phyloP scores from a whole-genome alignment of 208 protist genomes.

The Angomonas deanei region DNA sequence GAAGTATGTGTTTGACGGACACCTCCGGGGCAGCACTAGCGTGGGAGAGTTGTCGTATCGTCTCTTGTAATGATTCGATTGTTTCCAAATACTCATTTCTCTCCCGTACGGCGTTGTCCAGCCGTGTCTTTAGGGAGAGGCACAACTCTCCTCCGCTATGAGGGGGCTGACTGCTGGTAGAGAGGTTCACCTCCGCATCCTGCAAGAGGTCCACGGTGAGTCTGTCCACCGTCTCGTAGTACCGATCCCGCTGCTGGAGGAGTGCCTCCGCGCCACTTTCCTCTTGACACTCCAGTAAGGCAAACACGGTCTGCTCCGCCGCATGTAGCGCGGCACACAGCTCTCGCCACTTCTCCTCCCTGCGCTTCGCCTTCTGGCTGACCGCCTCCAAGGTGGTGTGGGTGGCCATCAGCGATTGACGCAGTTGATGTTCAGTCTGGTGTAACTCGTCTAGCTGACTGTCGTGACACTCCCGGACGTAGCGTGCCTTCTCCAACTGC shows the following conservation, averaged over 20 bases:
- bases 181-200: not conserved
- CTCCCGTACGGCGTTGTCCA: conserved; percentile 9
- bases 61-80: conserved; percentile 10
- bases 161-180: conserved; percentile 2
- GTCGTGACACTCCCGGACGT: conserved; percentile 8
- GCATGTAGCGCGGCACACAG: conserved; percentile 53
- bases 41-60: not conserved
- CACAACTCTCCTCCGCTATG: not conserved
- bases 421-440: conserved; percentile 33
- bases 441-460: conserved; percentile 30
- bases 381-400: conserved; percentile 8
- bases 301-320: conserved; percentile 52
- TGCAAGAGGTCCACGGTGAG: conserved; percentile 33
- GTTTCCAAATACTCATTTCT: conserved; percentile 9
- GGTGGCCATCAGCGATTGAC: conserved; percentile 6
- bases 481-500: not conserved
- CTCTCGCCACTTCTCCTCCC: conserved; percentile 52
- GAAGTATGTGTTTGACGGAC: not conserved
- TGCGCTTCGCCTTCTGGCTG: conserved; percentile 16
- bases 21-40: not conserved
- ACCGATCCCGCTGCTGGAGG: conserved; percentile 24
- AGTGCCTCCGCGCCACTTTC: conserved; percentile 25
- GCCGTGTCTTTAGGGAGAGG: not conserved
- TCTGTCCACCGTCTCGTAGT: conserved; percentile 39
- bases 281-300: conserved; percentile 27